These are phyloP conservation scores for Stygiomarasmius scandens DNA, from an alignment of 1,284 basidiomycete genomes.

Conservation along the genomic window DNA sequence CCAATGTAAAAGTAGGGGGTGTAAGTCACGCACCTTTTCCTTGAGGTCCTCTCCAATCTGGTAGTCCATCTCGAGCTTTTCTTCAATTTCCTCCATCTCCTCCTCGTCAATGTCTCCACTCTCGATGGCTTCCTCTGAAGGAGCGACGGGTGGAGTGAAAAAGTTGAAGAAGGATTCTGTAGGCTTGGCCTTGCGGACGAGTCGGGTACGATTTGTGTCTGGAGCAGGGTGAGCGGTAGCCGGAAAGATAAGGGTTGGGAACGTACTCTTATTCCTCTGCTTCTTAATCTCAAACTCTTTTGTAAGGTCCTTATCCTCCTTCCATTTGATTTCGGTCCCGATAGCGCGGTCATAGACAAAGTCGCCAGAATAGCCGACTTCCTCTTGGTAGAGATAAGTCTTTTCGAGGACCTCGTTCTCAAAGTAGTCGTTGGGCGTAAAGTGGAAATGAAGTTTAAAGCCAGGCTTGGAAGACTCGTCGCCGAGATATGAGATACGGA, in stretches of 20 bases:
- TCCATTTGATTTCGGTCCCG: constrained; percentile 93
- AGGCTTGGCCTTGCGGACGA: constrained; percentile 87
- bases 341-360: constrained; percentile 94
- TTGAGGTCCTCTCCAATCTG: constrained; percentile 99
- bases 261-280: constrained; percentile 95
- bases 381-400: constrained; percentile 94
- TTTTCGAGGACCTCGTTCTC: constrained; percentile 85
- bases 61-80: constrained; percentile 95
- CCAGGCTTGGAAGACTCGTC: constrained; percentile 67
- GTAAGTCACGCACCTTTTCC: constrained; percentile 70
- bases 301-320: constrained; percentile 97
- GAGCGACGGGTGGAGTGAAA: constrained; percentile 86
- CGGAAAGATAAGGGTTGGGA: too few relatives aligned
- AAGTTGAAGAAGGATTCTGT: constrained; percentile 98
- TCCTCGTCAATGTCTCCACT: constrained; percentile 84
- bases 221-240: too few relatives aligned
- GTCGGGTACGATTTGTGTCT: constrained; percentile 93
- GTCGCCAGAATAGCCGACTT: constrained; percentile 93
- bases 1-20: neutral
- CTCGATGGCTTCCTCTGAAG: constrained; percentile 70
- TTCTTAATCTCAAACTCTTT: constrained; percentile 99
- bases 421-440: constrained; percentile 87
- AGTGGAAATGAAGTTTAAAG: constrained; percentile 89
- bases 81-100: constrained; percentile 88
- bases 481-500: constrained; percentile 68